phyloP scores from a whole-genome alignment of 2,329 filamentous ascomycete species.

The Colletotrichum echinochloae region DNA sequence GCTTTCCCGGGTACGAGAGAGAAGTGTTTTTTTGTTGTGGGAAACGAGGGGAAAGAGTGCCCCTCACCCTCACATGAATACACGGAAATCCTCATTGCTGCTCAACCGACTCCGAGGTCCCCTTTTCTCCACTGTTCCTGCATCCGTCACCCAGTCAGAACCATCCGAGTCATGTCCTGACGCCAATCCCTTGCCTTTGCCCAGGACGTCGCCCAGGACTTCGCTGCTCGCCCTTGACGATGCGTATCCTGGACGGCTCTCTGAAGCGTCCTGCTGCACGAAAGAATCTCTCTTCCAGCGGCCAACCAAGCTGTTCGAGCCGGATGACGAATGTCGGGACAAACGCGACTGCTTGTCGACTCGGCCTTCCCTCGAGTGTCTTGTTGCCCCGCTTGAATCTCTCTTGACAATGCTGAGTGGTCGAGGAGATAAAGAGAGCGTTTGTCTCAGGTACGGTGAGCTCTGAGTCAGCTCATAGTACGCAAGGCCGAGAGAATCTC shows the following conservation, averaged over 20 bases:
- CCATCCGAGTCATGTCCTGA: conserved; percentile 33
- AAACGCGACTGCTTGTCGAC: conserved; percentile 30
- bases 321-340: conserved; percentile 33
- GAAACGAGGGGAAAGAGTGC: background rate
- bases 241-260: conserved; percentile 19
- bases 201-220: conserved; percentile 37
- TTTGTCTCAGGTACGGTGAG: conserved; percentile 32
- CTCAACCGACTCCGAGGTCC: conserved; percentile 24
- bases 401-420: conserved; percentile 39
- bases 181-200: conserved; percentile 32
- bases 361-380: conserved; percentile 24
- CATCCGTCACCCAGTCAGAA: conserved; percentile 41
- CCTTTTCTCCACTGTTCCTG: conserved; percentile 29
- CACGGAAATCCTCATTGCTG: conserved; percentile 38
- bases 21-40: background rate
- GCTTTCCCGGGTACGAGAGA: conserved; percentile 30
- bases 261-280: conserved; percentile 20
- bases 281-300: conserved; percentile 35
- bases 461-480: conserved; percentile 36
- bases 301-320: conserved; percentile 29
- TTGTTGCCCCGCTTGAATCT: conserved; percentile 28
- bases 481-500: conserved; percentile 37
- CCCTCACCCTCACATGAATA: conserved; percentile 38
- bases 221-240: conserved; percentile 36
- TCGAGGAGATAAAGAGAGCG: conserved; percentile 31